Evolutionary conservation across 768 basidiomycete species (phyloP), one percentile per base, ranked within the genome.

Genomic region (Lactarius sanguifluus): DNA sequence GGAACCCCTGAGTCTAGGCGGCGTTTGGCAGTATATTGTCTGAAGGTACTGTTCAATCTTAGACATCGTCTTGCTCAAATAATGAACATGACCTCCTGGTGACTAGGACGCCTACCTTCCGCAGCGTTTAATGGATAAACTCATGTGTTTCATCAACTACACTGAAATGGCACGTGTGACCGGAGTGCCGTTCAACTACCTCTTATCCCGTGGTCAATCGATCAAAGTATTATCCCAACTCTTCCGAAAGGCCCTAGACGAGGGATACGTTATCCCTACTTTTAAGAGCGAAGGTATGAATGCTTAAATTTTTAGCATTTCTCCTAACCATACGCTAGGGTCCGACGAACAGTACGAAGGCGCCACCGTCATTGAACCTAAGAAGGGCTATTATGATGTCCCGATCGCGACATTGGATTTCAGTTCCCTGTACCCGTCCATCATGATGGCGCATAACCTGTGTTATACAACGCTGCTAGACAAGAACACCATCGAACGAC

Each of bases 391-490:
- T 77, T 99, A 98, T 75, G 94, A 97, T 74, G 85, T 88, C 0
- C 97, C 97, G 2, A 98, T 99, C 72, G 96, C 97, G 15, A 98
- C 97, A 0, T 85, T 99, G 57, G 97, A 99, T 83, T 99, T 99
- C 79, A 95, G 94, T 65, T 98, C 96, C 2, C 83, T 99, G 67
- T 99, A 99, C 77, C 97, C 97, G 4, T 98, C 97, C 0, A 98
- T 99, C 78, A 99, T 99, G 97, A 98, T 98, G 96, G 97, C 96
- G 2, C 97, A 99, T 77, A 99, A 99, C 74, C 80, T 99, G 1
- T 99, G 97, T 76, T 99, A 98, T 74, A 98, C 97, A 0, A 98
- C 97, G 0, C 81, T 98, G n/a, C 76, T 98, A 43, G 92, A 97
- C 68, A 90, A 86, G 74, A 54, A 65, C 6, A 90, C 89, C 0